Conservation (phyloP, 2,329 filamentous ascomycete species). For the Diaporthe vexans region DNA sequence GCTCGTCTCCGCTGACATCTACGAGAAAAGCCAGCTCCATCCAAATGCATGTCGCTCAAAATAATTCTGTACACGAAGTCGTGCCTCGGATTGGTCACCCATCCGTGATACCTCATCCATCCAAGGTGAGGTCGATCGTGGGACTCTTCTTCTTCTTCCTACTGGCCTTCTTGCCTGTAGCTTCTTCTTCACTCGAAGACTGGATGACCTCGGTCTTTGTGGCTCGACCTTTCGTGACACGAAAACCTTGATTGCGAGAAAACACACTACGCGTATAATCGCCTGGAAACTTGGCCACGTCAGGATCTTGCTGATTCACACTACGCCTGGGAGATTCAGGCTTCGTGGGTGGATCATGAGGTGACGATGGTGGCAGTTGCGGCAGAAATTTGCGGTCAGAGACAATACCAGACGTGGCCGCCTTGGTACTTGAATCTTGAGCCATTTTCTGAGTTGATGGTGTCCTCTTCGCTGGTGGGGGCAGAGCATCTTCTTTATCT, state of each 20-base stretch:
- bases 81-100: neutral
- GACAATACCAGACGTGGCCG: neutral
- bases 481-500: neutral
- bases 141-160: neutral
- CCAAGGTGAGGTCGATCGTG: constrained; percentile 38
- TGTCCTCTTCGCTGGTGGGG: neutral
- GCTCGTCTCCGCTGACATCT: neutral
- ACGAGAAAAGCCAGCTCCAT: neutral
- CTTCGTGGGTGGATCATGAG: neutral
- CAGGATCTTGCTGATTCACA: neutral
- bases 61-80: neutral
- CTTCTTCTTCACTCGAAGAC: constrained; percentile 11
- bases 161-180: neutral
- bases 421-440: neutral
- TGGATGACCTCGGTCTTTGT: constrained; percentile 14
- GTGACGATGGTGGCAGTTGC: constrained; percentile 32
- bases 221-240: neutral
- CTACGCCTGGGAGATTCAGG: neutral
- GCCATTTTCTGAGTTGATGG: neutral
- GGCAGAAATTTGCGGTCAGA: constrained; percentile 15
- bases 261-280: too few species aligned
- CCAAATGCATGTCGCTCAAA: neutral
- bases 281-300: neutral
- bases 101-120: neutral
- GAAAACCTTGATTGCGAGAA: neutral